phyloP scores from a whole-genome alignment of 2,329 filamentous ascomycete genomes.

The Colletotrichum acutatum region DNA sequence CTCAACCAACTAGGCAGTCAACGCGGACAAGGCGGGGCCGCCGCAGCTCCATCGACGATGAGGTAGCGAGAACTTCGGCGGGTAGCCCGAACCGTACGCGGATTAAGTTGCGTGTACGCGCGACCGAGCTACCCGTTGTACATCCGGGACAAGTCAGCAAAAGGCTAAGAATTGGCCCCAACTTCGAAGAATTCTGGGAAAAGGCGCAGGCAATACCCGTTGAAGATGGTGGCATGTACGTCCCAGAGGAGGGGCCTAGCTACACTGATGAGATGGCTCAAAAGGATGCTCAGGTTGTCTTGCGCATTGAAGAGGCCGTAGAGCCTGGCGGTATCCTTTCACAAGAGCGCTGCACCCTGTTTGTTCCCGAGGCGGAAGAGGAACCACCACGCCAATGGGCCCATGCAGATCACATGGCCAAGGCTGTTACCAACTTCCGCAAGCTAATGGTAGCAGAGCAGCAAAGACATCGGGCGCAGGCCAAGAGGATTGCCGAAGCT shows the following conservation, averaged over 20 bases:
- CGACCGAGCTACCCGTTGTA: conserved; percentile 65
- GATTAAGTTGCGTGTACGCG: conserved; percentile 61
- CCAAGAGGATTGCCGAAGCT: conserved; percentile 83
- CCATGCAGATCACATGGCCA: conserved; percentile 86
- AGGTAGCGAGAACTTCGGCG: conserved; percentile 26
- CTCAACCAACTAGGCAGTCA: conserved; percentile 52
- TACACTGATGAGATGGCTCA: conserved; percentile 71
- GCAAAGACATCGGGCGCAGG: conserved; percentile 77
- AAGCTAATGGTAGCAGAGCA: conserved; percentile 84
- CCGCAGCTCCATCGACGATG: conserved; percentile 47
- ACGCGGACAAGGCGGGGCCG: conserved; percentile 56
- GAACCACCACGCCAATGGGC: conserved; percentile 84
- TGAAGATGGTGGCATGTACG: conserved; percentile 67
- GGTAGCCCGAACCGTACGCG: conserved; percentile 48
- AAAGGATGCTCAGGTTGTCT: conserved; percentile 76
- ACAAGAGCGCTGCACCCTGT: conserved; percentile 75
- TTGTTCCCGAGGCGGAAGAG: conserved; percentile 76
- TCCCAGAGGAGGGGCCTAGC: conserved; percentile 64
- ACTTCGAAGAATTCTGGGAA: conserved; percentile 68
- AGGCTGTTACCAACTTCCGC: conserved; percentile 83
- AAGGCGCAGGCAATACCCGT: conserved; percentile 63
- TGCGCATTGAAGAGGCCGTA: conserved; percentile 77
- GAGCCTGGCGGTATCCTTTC: conserved; percentile 82
- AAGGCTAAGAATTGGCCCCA: conserved; percentile 62
- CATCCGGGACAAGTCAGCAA: conserved; percentile 69